These are phyloP conservation scores for Clonostachys sp. DNA, from an alignment of 2,329 filamentous ascomycete genomes.

Conservation along the genomic window DNA sequence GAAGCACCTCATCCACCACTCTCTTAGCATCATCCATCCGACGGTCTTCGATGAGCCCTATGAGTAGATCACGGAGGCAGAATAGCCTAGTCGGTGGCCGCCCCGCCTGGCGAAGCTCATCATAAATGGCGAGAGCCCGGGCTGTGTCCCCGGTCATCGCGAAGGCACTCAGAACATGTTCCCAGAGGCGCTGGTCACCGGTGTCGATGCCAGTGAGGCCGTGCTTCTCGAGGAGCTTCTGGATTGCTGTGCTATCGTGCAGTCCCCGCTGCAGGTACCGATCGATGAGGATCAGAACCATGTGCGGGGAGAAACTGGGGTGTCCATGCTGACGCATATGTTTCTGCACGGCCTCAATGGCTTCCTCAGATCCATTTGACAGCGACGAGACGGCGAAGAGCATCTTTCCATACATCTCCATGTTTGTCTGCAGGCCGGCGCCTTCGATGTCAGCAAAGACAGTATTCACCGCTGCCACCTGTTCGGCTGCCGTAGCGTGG, in stretches of 20 bases:
- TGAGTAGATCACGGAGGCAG: conserved; percentile 37
- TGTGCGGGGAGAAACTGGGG: conserved; percentile 50
- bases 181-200: conserved; percentile 63
- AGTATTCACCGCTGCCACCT: conserved; percentile 20
- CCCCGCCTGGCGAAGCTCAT: conserved; percentile 30
- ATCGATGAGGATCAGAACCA: conserved; percentile 70
- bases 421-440: conserved; percentile 53
- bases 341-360: conserved; percentile 55
- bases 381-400: conserved; percentile 45
- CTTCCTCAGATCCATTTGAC: conserved; percentile 31
- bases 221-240: conserved; percentile 53
- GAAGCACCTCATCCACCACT: conserved; percentile 22
- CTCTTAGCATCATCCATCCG: conserved; percentile 18
- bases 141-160: conserved; percentile 44
- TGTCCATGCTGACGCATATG: conserved; percentile 55
- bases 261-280: conserved; percentile 57
- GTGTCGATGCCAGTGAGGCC: conserved; percentile 27
- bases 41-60: conserved; percentile 15
- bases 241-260: conserved; percentile 54
- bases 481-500: conserved; percentile 40
- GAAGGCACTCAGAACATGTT: conserved; percentile 66
- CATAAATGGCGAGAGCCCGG: conserved; percentile 44
- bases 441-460: conserved; percentile 51
- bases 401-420: conserved; percentile 64
- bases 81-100: conserved; percentile 34